Evolutionary conservation across 106 monocot genomes (phyloP).

Genomic region (Dendrobium huoshanense): DNA sequence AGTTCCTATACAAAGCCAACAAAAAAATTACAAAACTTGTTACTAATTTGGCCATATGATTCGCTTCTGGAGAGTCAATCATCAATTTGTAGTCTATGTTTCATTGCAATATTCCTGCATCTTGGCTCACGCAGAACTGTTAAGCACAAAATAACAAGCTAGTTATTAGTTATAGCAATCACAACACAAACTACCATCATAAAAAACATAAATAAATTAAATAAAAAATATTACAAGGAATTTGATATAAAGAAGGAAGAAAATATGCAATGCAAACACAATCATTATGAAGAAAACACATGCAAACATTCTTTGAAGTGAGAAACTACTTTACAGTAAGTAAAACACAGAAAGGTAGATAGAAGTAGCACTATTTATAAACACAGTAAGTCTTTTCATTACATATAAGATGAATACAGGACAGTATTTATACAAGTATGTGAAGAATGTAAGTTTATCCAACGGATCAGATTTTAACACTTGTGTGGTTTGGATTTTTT

Average conservation of each 20-base stretch:
- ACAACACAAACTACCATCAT: background rate
- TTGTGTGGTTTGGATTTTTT: no score
- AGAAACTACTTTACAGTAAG: no score
- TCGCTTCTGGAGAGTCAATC: background rate
- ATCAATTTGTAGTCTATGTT: background rate
- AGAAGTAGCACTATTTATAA: no score
- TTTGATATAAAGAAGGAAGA: background rate
- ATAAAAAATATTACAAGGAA: background rate
- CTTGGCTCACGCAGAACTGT: background rate
- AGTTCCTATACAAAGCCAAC: background rate
- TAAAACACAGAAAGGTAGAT: no score
- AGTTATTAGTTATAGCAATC: background rate
- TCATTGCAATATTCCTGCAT: background rate
- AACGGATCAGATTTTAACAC: no score
- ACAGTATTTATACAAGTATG: no score
- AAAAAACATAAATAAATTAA: background rate
- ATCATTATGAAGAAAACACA: background rate
- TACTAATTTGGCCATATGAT: background rate
- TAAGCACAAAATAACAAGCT: background rate
- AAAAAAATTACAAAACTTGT: background rate
- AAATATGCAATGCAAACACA: background rate
- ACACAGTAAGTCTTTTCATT: no score
- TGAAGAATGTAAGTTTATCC: no score
- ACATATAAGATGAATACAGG: no score
- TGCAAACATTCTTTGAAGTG: background rate